These are phyloP conservation scores for Cajanus cajan DNA, from an alignment of 306 rosid genomes.

Conservation along the genomic window DNA sequence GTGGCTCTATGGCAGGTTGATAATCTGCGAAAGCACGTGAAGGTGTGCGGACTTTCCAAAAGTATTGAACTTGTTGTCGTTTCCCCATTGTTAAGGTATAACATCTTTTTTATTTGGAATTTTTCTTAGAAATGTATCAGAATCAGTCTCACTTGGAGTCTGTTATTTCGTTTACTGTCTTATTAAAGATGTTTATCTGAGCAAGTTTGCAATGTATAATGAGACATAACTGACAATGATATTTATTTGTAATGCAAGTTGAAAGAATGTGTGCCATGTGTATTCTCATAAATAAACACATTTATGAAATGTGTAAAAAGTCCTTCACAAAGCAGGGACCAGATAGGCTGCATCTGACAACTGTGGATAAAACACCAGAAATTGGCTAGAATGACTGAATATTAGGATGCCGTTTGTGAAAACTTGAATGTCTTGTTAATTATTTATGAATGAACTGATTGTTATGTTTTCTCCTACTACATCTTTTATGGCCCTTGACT, in stretches of 20 bases:
- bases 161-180: neutral
- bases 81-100: slow-evolving; percentile 86
- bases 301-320: neutral
- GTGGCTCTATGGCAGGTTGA: slow-evolving; percentile 51
- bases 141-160: neutral
- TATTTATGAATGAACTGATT: neutral
- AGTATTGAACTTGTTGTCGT: slow-evolving; percentile 65
- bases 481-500: neutral
- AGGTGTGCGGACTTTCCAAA: slow-evolving; percentile 54
- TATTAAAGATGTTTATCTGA: slow-evolving; percentile 4
- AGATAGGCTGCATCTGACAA: neutral
- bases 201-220: neutral
- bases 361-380: neutral
- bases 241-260: neutral
- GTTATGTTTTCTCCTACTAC: neutral
- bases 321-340: neutral
- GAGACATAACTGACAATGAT: neutral
- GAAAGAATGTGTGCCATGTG: neutral
- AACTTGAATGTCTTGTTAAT: neutral
- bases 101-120: neutral
- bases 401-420: neutral
- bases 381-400: slow-evolving; percentile 9
- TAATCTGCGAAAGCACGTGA: slow-evolving; percentile 73
- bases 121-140: neutral
- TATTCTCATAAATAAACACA: neutral